A percentile compares a stretch with the other conserved stretches of the same genome.
Conservation (phyloP, 176 grass and related monocot genomes). For the Zoysia japonica region DNA sequence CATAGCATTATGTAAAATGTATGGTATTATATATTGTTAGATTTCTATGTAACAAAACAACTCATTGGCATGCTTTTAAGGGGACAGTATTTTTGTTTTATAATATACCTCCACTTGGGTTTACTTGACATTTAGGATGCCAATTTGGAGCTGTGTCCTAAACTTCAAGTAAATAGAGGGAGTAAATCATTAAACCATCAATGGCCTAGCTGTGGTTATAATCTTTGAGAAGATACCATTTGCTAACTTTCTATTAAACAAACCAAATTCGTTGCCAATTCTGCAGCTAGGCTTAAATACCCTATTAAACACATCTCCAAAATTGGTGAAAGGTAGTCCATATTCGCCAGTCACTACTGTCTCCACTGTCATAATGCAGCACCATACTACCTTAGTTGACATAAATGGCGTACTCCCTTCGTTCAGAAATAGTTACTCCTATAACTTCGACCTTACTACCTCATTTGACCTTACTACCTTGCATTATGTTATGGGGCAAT, state of each 20-base stretch:
- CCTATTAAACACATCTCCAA: slow-evolving; percentile 15
- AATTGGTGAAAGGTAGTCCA: background rate
- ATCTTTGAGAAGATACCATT: slow-evolving; percentile 10
- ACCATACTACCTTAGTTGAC: background rate
- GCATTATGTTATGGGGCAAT: slow-evolving; percentile 21
- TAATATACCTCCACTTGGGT: background rate
- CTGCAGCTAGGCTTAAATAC: slow-evolving; percentile 2
- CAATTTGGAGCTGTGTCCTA: too few relatives aligned
- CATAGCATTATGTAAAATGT: slow-evolving; percentile 15
- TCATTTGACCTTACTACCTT: background rate
- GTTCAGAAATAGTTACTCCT: background rate
- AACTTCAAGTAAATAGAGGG: background rate
- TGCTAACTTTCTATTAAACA: slow-evolving; percentile 3
- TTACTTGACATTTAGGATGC: background rate
- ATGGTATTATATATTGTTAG: background rate
- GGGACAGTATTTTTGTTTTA: slow-evolving; percentile 13
- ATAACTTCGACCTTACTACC: background rate
- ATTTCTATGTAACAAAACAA: slow-evolving; percentile 8
- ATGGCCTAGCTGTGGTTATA: background rate
- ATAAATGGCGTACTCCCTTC: background rate
- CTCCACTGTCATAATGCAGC: background rate
- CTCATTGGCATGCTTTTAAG: background rate
- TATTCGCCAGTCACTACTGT: background rate
- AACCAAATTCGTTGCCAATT: background rate
- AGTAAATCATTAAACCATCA: background rate